A percentile compares a stretch with the other conserved stretches of the same genome.
Evolutionary conservation across 306 rosid species (phyloP).

Genomic region (Echinosophora koreensis): DNA sequence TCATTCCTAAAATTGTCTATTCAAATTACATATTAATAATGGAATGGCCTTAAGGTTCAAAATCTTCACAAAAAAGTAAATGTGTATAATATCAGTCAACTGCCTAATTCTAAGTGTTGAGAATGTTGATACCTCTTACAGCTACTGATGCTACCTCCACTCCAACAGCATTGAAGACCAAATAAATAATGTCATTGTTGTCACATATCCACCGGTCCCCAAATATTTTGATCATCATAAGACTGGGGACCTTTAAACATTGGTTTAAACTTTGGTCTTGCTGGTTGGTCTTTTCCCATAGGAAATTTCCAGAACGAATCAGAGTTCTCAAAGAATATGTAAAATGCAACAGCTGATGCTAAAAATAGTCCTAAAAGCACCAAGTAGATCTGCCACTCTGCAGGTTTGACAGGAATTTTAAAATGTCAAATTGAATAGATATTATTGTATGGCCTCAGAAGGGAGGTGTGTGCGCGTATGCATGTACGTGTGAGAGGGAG

Average conservation of each 20-base stretch:
- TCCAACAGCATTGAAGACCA: conserved; percentile 11
- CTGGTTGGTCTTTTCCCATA: conserved; percentile 66
- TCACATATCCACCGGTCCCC: conserved; percentile 87
- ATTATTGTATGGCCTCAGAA: not conserved
- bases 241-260: conserved; percentile 60
- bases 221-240: conserved; percentile 65
- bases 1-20: conserved; percentile 20
- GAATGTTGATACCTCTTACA: conserved; percentile 39
- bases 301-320: conserved; percentile 96
- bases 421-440: conserved; percentile 20
- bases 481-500: not conserved
- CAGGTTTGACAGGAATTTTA: conserved; percentile 49
- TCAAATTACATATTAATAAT: conserved; percentile 34
- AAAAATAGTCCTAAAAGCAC: conserved; percentile 76
- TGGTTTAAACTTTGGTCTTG: conserved; percentile 62
- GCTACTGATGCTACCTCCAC: conserved; percentile 22
- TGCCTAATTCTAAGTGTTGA: conserved; percentile 41
- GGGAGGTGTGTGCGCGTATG: not conserved
- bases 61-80: conserved; percentile 21
- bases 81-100: conserved; percentile 18
- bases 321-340: conserved; percentile 85
- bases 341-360: conserved; percentile 78
- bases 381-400: conserved; percentile 99
- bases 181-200: conserved; percentile 2
- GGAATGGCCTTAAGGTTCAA: conserved; percentile 23